A percentile compares a stretch with the other conserved stretches of the same genome.
These are phyloP conservation scores for Penicillium dipodomyicola DNA, from an alignment of 495 filamentous ascomycete genomes.

Conservation along the genomic window DNA sequence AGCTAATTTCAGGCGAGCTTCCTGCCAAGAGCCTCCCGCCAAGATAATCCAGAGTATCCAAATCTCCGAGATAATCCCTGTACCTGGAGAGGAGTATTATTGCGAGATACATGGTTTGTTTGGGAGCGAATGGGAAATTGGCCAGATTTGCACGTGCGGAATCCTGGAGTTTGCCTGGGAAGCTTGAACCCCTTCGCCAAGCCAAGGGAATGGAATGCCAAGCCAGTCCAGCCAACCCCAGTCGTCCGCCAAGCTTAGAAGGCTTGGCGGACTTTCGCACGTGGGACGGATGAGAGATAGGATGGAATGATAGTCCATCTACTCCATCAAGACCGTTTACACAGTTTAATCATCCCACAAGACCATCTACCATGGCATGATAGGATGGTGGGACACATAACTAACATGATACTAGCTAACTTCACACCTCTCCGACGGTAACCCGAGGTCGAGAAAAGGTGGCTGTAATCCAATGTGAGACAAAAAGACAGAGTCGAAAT, in stretches of 20 bases:
- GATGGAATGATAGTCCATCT: not conserved
- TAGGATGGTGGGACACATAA: too few relatives aligned
- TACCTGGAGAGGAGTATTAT: not conserved
- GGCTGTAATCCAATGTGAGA: not conserved
- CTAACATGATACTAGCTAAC: not conserved
- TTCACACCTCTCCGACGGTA: not conserved
- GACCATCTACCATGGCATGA: too few relatives aligned
- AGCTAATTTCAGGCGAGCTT: not conserved
- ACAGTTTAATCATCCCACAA: not conserved
- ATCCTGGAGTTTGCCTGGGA: conserved; percentile 4
- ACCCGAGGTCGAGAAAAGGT: not conserved
- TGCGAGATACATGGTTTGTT: not conserved
- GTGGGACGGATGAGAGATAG: not conserved
- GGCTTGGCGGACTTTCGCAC: not conserved
- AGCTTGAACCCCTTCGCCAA: conserved; percentile 12
- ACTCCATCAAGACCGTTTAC: not conserved
- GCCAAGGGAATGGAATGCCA: conserved; percentile 7
- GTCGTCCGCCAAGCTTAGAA: not conserved
- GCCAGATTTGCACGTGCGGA: conserved; percentile 15
- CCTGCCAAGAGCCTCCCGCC: not conserved
- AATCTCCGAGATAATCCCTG: conserved; percentile 10
- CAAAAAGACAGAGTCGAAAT: too few relatives aligned
- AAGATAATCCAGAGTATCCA: not conserved
- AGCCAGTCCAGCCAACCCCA: not conserved
- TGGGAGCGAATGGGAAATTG: conserved; percentile 5